phyloP scores from a whole-genome alignment of 2,329 filamentous ascomycete species.

The Cytospora mali region DNA sequence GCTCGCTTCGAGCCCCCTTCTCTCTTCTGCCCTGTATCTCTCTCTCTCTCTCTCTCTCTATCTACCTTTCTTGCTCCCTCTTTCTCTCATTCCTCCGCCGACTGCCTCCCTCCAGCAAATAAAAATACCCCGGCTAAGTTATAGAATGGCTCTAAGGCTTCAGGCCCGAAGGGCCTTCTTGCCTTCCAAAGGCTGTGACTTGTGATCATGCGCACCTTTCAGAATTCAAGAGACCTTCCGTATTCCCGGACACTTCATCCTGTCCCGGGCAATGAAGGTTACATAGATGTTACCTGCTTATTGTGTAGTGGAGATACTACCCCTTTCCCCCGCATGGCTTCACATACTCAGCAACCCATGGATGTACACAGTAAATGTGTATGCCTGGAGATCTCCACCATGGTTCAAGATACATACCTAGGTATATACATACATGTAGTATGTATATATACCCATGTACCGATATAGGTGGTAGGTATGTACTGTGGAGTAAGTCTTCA shows the following conservation, averaged over 20 bases:
- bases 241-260: background rate
- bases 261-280: background rate
- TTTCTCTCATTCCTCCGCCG: background rate
- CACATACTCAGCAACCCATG: no score
- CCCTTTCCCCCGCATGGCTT: background rate
- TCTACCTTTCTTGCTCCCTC: no score
- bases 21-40: no score
- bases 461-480: no score
- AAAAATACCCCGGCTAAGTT: background rate
- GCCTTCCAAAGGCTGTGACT: background rate
- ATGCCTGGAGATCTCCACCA: background rate
- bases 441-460: background rate
- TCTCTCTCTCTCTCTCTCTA: background rate
- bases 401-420: background rate
- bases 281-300: background rate
- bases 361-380: background rate
- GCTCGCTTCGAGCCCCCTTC: no score
- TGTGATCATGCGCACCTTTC: constrained; percentile 7
- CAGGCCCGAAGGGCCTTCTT: constrained; percentile 18
- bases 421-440: no score
- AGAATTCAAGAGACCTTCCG: background rate
- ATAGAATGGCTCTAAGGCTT: constrained; percentile 2
- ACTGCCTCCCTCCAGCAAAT: background rate
- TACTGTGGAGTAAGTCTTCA: background rate
- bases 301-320: background rate